These are phyloP conservation scores for Zea luxurians DNA, from an alignment of 176 grass and related monocot genomes.

Conservation along the genomic window DNA sequence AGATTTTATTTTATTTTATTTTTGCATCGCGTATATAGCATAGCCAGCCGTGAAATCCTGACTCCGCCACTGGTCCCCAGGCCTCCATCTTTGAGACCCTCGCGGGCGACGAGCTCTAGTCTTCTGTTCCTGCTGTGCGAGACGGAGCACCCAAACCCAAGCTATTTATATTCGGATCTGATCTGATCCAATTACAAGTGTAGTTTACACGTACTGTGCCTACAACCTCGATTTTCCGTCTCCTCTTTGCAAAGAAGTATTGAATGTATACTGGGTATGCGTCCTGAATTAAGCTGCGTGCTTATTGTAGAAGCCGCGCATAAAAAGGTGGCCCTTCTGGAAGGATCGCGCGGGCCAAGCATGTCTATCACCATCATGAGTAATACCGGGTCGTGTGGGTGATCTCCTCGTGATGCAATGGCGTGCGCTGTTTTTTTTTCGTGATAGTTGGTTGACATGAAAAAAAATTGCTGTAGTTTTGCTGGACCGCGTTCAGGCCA, in stretches of 20 bases:
- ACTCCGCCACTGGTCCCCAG: no score
- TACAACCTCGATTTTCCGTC: neutral
- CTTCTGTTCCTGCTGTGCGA: neutral
- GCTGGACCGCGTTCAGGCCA: neutral
- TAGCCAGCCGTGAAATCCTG: no score
- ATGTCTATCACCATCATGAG: neutral
- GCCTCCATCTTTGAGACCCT: neutral
- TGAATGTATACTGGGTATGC: neutral
- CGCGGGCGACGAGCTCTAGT: neutral
- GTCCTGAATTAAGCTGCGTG: neutral
- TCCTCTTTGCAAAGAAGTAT: neutral
- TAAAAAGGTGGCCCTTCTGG: neutral
- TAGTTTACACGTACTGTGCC: neutral
- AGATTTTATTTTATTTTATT: no score
- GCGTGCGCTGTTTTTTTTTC: neutral
- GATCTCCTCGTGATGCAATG: constrained; percentile 33
- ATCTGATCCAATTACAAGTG: neutral
- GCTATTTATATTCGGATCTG: constrained; percentile 5
- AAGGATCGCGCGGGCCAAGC: constrained; percentile 8
- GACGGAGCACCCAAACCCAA: neutral
- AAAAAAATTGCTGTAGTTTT: constrained; percentile 22
- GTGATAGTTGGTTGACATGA: constrained; percentile 7
- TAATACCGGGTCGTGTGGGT: neutral
- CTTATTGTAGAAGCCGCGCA: neutral
- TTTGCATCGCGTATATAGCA: no score